A percentile compares a stretch with the other conserved stretches of the same genome.
These are phyloP conservation scores for Spongispora temasekensis DNA, from an alignment of 1,284 basidiomycete species.

Conservation along the genomic window DNA sequence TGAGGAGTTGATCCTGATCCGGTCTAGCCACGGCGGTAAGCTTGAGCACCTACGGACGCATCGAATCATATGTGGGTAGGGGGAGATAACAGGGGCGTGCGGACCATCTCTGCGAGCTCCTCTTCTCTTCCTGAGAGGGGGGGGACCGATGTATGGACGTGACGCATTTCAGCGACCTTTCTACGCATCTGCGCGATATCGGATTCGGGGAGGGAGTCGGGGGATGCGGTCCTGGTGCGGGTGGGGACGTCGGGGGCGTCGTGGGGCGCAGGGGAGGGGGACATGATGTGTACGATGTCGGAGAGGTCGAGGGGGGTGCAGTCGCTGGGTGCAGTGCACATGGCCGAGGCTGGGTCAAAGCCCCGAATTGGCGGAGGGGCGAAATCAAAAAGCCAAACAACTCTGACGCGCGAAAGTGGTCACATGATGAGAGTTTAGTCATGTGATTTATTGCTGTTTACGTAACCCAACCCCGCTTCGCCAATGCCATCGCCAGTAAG, in stretches of 20 bases:
- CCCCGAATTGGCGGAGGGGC: no score
- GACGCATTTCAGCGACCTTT: slow-evolving; percentile 6
- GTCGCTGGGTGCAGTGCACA: slow-evolving; percentile 39
- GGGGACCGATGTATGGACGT: not conserved
- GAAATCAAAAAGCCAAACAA: slow-evolving; percentile 37
- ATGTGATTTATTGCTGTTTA: slow-evolving; percentile 9
- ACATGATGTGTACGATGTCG: slow-evolving; percentile 44
- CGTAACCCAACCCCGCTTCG: no score
- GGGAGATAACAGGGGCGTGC: slow-evolving; percentile 18
- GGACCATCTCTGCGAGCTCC: slow-evolving; percentile 62
- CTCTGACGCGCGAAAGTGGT: slow-evolving; percentile 27
- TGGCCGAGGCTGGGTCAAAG: slow-evolving; percentile 11
- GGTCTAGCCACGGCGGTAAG: slow-evolving; percentile 45
- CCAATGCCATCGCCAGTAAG: slow-evolving; percentile 9
- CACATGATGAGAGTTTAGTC: slow-evolving; percentile 31
- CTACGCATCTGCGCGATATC: slow-evolving; percentile 29
- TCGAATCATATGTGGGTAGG: slow-evolving; percentile 5
- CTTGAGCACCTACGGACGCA: slow-evolving; percentile 47
- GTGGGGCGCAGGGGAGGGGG: slow-evolving; percentile 33
- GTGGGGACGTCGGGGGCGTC: slow-evolving; percentile 23
- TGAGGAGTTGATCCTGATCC: slow-evolving; percentile 49
- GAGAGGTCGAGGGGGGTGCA: slow-evolving; percentile 39
- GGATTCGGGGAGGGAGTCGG: slow-evolving; percentile 23
- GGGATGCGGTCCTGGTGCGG: slow-evolving; percentile 20
- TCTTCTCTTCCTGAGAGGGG: slow-evolving; percentile 42